Evolutionary conservation across 768 basidiomycete genomes (phyloP).

Genomic region (Boletus huronensis): DNA sequence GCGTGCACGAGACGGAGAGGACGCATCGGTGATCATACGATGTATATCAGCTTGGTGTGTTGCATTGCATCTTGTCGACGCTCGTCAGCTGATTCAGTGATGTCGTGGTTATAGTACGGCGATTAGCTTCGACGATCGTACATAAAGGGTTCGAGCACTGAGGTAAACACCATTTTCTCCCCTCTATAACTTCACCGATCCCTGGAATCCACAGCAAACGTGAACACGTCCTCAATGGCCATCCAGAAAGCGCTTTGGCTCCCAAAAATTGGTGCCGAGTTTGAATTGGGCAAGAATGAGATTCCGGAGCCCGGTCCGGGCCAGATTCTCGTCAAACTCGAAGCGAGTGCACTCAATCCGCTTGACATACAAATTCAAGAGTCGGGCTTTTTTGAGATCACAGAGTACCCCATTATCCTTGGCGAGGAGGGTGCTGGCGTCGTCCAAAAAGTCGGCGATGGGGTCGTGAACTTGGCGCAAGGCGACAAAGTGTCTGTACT

Average conservation of each 20-base stretch:
- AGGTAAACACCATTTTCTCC: background rate
- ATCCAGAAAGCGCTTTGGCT: slow-evolving; percentile 17
- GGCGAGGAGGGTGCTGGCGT: slow-evolving; percentile 38
- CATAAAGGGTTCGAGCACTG: background rate
- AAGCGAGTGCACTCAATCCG: slow-evolving; percentile 42
- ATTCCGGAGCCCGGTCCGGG: slow-evolving; percentile 38
- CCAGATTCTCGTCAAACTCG: slow-evolving; percentile 40
- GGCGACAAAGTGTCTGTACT: slow-evolving; percentile 30
- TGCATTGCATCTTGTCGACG: background rate
- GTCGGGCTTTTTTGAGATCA: slow-evolving; percentile 13
- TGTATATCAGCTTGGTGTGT: background rate
- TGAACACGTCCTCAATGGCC: background rate
- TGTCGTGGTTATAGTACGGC: background rate
- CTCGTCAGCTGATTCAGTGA: too few species aligned
- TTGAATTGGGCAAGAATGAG: slow-evolving; percentile 2
- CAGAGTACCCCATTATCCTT: slow-evolving; percentile 33
- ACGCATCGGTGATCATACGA: too few species aligned
- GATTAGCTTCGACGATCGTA: background rate
- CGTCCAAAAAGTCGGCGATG: slow-evolving; percentile 34
- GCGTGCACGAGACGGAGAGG: background rate
- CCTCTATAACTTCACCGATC: too few species aligned
- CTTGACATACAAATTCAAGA: slow-evolving; percentile 28
- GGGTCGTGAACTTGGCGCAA: slow-evolving; percentile 29
- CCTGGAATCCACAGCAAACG: background rate
- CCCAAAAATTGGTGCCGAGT: background rate